Evolutionary conservation across 257 asterid species (phyloP).

Genomic region (Ilex asprella): DNA sequence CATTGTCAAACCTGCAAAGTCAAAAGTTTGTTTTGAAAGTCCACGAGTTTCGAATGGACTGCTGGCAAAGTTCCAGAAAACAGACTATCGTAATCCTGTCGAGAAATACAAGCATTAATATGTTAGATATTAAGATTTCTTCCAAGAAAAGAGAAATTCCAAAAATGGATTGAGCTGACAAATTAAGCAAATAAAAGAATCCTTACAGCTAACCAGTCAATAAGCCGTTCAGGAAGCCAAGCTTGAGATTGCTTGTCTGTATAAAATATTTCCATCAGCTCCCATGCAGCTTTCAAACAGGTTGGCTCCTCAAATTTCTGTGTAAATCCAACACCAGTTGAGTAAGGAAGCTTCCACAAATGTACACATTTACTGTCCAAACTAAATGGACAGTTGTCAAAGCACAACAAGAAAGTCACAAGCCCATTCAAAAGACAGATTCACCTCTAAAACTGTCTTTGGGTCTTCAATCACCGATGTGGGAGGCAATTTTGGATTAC

Average conservation of each 20-base stretch:
- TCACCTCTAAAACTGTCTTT: slow-evolving; percentile 23
- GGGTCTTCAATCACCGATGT: slow-evolving; percentile 60
- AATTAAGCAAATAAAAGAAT: background rate
- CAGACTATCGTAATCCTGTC: slow-evolving; percentile 72
- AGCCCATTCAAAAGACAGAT: too few relatives aligned
- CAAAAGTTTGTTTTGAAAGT: slow-evolving; percentile 66
- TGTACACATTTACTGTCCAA: too few relatives aligned
- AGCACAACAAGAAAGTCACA: too few relatives aligned
- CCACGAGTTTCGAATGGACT: slow-evolving; percentile 67
- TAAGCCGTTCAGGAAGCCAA: slow-evolving; percentile 82
- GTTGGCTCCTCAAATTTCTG: slow-evolving; percentile 69
- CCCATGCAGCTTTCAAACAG: slow-evolving; percentile 89
- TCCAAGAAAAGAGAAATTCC: slow-evolving; percentile 1
- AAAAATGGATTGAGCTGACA: too few relatives aligned
- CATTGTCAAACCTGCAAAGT: slow-evolving; percentile 44
- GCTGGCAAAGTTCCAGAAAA: slow-evolving; percentile 66
- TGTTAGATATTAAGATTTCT: background rate
- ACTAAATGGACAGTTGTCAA: too few relatives aligned
- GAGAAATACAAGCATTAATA: slow-evolving; percentile 14
- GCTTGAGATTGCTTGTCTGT: slow-evolving; percentile 76
- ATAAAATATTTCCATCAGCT: slow-evolving; percentile 84
- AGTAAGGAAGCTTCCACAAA: background rate
- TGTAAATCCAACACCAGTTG: background rate
- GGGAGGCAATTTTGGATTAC: slow-evolving; percentile 41
- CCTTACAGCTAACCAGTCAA: slow-evolving; percentile 92